Evolutionary conservation across 1,284 basidiomycete genomes (phyloP), one percentile per base, ranked within the genome.

Genomic region (Pseudozyma tsukubaensis): DNA sequence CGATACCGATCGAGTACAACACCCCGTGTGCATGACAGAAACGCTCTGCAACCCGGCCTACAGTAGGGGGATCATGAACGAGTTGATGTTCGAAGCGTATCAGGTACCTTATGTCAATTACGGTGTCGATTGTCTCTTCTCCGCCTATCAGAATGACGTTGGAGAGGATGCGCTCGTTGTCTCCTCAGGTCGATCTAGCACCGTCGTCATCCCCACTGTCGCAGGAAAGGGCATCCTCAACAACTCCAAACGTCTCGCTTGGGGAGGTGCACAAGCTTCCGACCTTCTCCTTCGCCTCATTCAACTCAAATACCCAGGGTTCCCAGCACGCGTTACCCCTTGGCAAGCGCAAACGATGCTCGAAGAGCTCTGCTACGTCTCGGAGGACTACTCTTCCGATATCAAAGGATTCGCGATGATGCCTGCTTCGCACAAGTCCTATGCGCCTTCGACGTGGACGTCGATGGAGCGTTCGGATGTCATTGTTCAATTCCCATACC

Each of bases 31-130:
- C 66, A 97, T 99, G 93, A 92, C 94, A 0, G 97, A 99, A 84
- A 89, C 94, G 11, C 87, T 99, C 2, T 91, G 91, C 70, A 94
- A 94, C 42, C 94, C 95, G 0, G 85, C 96, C 32, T 94, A 96
- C 85, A 96, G 94, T 11, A 88, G 97, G 84, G 88, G 90, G 39
- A 85, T 97, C 66, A 97, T 94, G 29, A 95, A 94, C 1, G 97
- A 99, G 83, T 89, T 99, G 24, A 89, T 99, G 85, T 99, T 99
- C 83, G 97, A 99, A 86, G 89, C 91, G 50, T 99, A 99, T 84
- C 89, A 89, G 16, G 93, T 92, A 1, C 95, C 95, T 0, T 91
- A 91, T 3, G 88, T 98, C 48, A 88, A 92, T 14, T 99, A 93
- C 85, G 94, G 93, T 62, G 87, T 98, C 71, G 97, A 99, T 83